phyloP scores from a whole-genome alignment of 192 early-diverging fungal genomes.

The Chytriomyces confervae region DNA sequence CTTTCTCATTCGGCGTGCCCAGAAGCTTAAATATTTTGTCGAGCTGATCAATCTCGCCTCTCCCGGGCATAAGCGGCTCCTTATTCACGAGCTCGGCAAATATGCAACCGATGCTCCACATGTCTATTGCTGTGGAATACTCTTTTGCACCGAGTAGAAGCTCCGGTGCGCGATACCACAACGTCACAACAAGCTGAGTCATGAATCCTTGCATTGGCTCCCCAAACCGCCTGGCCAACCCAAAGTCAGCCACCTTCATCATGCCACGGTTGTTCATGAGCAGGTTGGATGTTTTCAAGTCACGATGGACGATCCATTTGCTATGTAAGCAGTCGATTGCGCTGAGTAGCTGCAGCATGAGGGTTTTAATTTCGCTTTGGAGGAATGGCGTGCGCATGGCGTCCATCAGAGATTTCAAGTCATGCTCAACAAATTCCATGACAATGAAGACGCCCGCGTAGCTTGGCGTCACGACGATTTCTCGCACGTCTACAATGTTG shows the following conservation, averaged over 20 bases:
- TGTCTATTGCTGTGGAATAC: conserved; percentile 89
- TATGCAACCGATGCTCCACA: conserved; percentile 96
- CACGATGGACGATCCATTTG: conserved; percentile 68
- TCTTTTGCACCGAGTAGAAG: conserved; percentile 84
- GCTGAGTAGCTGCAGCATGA: conserved; percentile 59
- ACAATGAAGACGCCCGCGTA: conserved; percentile 82
- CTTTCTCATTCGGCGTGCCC: conserved; percentile 83
- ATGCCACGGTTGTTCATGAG: conserved; percentile 76
- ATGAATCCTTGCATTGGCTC: conserved; percentile 56
- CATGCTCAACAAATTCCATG: conserved; percentile 98
- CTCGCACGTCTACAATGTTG: conserved; percentile 80
- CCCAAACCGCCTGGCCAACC: conserved; percentile 59
- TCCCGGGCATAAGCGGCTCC: conserved; percentile 82
- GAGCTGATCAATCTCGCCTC: conserved; percentile 91
- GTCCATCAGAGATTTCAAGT: conserved; percentile 90
- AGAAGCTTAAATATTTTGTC: conserved; percentile 83
- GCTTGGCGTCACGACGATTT: conserved; percentile 78
- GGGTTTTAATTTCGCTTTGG: conserved; percentile 77
- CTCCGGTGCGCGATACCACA: conserved; percentile 97
- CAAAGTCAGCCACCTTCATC: conserved; percentile 69
- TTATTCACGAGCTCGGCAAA: conserved; percentile 92
- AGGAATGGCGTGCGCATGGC: conserved; percentile 79
- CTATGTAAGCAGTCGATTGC: conserved; percentile 56
- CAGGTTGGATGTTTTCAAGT: conserved; percentile 56
- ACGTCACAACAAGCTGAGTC: conserved; percentile 81